These are phyloP conservation scores for Hemisphaericaspora xylanilytica DNA, from an alignment of 1,139 yeast species.

Conservation along the genomic window DNA sequence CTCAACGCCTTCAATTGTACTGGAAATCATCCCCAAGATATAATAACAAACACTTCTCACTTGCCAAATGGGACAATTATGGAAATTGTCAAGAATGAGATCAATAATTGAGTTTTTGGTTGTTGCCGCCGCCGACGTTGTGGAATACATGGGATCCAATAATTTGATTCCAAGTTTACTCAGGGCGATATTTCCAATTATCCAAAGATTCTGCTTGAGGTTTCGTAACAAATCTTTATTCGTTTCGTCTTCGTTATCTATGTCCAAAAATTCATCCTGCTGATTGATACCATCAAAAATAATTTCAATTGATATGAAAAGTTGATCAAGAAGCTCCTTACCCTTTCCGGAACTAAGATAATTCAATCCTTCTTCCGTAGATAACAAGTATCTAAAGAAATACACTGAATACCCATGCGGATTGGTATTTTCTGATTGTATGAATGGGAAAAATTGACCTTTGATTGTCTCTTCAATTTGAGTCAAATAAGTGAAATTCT, in stretches of 20 bases:
- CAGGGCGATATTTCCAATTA: slow-evolving; percentile 79
- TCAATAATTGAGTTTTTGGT: slow-evolving; percentile 50
- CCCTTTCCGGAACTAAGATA: slow-evolving; percentile 29
- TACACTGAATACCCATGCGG: slow-evolving; percentile 50
- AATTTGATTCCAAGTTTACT: slow-evolving; percentile 65
- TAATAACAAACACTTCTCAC: slow-evolving; percentile 76
- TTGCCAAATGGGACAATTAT: slow-evolving; percentile 55
- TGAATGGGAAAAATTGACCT: slow-evolving; percentile 28
- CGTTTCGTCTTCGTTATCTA: too few species aligned
- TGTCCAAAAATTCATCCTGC: slow-evolving; percentile 8
- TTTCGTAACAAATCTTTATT: slow-evolving; percentile 8
- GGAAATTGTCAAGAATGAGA: slow-evolving; percentile 43
- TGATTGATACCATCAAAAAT: slow-evolving; percentile 16
- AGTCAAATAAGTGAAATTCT: slow-evolving; percentile 23
- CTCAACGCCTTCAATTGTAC: slow-evolving; percentile 77
- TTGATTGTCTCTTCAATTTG: slow-evolving; percentile 24
- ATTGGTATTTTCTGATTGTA: slow-evolving; percentile 6
- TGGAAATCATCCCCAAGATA: slow-evolving; percentile 71
- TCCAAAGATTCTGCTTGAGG: slow-evolving; percentile 80
- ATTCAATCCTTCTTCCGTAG: slow-evolving; percentile 75
- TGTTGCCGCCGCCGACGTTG: slow-evolving; percentile 22
- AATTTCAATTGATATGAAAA: slow-evolving; percentile 23
- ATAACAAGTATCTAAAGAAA: slow-evolving; percentile 75
- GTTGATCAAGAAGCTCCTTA: slow-evolving; percentile 25
- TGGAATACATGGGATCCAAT: slow-evolving; percentile 51